Evolutionary conservation across 2,329 filamentous ascomycete genomes (phyloP).

Genomic region (Periconia digitata): DNA sequence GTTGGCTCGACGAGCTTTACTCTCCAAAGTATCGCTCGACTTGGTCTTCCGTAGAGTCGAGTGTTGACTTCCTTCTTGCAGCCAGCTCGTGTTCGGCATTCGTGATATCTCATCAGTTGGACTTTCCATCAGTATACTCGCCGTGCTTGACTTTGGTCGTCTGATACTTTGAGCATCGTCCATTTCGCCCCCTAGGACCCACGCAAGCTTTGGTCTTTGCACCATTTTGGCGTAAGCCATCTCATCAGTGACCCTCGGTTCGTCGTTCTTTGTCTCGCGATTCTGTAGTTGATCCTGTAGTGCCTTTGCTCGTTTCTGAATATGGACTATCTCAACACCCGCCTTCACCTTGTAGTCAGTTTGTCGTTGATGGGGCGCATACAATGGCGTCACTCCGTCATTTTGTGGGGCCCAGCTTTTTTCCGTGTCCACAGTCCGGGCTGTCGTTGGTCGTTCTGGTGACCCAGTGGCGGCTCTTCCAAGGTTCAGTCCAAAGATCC

Average conservation of each 20-base stretch:
- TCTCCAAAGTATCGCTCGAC: slow-evolving; percentile 19
- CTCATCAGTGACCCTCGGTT: slow-evolving; percentile 18
- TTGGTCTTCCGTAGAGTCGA: slow-evolving; percentile 11
- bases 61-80: slow-evolving; percentile 1
- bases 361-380: slow-evolving; percentile 10
- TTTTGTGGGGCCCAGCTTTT: slow-evolving; percentile 20
- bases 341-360: slow-evolving; percentile 19
- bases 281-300: slow-evolving; percentile 16
- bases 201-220: slow-evolving; percentile 24
- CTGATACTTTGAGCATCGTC: slow-evolving; percentile 11
- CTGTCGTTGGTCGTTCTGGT: slow-evolving; percentile 18
- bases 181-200: slow-evolving; percentile 21
- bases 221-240: slow-evolving; percentile 24
- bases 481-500: slow-evolving; percentile 1
- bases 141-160: slow-evolving; percentile 16
- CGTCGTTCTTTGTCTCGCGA: slow-evolving; percentile 13
- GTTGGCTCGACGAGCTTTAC: slow-evolving; percentile 6
- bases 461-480: slow-evolving; percentile 4
- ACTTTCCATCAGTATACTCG: slow-evolving; percentile 6
- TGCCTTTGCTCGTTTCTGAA: slow-evolving; percentile 20
- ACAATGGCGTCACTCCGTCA: slow-evolving; percentile 15
- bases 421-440: slow-evolving; percentile 17
- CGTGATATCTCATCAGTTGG: slow-evolving; percentile 10
- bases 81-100: slow-evolving; percentile 13
- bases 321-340: slow-evolving; percentile 18